Conservation (phyloP, 1,284 basidiomycete species). For the Trichosporon sp. region DNA sequence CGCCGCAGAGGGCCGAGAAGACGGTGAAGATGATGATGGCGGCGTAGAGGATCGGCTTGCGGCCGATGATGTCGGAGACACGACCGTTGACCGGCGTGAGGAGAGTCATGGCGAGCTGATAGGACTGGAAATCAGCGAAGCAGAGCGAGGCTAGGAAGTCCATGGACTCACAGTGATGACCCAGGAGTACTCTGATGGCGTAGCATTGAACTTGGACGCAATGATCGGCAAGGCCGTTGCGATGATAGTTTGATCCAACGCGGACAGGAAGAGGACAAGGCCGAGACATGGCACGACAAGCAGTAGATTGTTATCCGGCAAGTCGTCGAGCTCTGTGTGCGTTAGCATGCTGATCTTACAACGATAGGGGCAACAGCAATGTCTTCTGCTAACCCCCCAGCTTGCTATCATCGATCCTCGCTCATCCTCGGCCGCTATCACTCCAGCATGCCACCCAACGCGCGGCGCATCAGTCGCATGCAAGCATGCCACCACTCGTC, state of each 20-base stretch:
- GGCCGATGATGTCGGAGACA: conserved; percentile 39
- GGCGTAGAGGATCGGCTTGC: conserved; percentile 41
- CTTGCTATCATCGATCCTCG: too few species aligned
- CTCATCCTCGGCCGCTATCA: too few species aligned
- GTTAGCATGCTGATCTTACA: conserved; percentile 14
- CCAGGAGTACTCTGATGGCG: conserved; percentile 34
- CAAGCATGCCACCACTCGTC: too few species aligned
- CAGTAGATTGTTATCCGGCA: conserved; percentile 32
- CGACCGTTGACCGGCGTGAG: conserved; percentile 40
- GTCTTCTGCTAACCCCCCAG: too few species aligned
- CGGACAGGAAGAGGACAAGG: conserved; percentile 39
- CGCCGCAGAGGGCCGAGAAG: conserved; percentile 39
- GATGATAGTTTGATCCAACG: conserved; percentile 41
- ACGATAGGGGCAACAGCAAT: too few species aligned
- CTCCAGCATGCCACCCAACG: too few species aligned
- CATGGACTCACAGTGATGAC: conserved; percentile 30
- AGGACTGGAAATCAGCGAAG: conserved; percentile 22
- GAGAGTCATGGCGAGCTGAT: conserved; percentile 34
- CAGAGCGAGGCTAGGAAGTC: too few species aligned
- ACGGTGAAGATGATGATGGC: conserved; percentile 38
- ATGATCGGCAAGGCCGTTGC: conserved; percentile 36
- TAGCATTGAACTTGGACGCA: conserved; percentile 26
- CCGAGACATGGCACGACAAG: conserved; percentile 38
- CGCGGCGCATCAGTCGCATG: too few species aligned
- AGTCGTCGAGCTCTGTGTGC: conserved; percentile 24